Evolutionary conservation across 805 yeast genomes (phyloP).

Genomic region (Jamesozyma piceae): DNA sequence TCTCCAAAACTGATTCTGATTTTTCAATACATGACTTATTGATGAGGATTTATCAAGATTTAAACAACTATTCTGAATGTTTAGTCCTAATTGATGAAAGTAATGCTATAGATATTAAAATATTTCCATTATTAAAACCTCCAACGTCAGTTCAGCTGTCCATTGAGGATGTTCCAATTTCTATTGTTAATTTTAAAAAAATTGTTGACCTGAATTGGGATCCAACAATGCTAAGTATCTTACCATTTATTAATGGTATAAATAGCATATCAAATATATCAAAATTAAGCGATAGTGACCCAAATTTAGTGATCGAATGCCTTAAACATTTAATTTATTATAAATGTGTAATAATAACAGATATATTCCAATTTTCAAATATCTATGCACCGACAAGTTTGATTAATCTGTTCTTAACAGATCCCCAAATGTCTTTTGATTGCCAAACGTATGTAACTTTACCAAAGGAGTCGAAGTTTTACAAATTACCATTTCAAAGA

Average conservation of each 20-base stretch:
- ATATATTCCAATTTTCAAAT: slow-evolving; percentile 82
- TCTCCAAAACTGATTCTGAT: slow-evolving; percentile 12
- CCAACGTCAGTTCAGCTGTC: slow-evolving; percentile 61
- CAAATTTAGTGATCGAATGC: slow-evolving; percentile 69
- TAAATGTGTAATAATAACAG: slow-evolving; percentile 71
- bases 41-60: slow-evolving; percentile 86
- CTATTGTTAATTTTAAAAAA: slow-evolving; percentile 65
- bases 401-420: slow-evolving; percentile 58
- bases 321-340: slow-evolving; percentile 87
- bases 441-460: slow-evolving; percentile 74
- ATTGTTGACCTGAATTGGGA: slow-evolving; percentile 92
- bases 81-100: slow-evolving; percentile 85
- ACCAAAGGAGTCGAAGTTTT: slow-evolving; percentile 28
- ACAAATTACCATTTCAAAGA: slow-evolving; percentile 25
- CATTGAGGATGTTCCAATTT: slow-evolving; percentile 82
- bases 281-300: slow-evolving; percentile 71
- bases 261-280: slow-evolving; percentile 75
- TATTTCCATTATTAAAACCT: slow-evolving; percentile 81
- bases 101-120: slow-evolving; percentile 82
- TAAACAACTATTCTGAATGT: slow-evolving; percentile 93
- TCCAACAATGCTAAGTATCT: slow-evolving; percentile 83
- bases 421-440: slow-evolving; percentile 59
- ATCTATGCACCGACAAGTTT: slow-evolving; percentile 82
- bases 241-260: slow-evolving; percentile 81
- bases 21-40: slow-evolving; percentile 63